Base-by-base conservation (phyloP, 1,284 basidiomycete genomes). In the Moesziomyces sp. region DNA sequence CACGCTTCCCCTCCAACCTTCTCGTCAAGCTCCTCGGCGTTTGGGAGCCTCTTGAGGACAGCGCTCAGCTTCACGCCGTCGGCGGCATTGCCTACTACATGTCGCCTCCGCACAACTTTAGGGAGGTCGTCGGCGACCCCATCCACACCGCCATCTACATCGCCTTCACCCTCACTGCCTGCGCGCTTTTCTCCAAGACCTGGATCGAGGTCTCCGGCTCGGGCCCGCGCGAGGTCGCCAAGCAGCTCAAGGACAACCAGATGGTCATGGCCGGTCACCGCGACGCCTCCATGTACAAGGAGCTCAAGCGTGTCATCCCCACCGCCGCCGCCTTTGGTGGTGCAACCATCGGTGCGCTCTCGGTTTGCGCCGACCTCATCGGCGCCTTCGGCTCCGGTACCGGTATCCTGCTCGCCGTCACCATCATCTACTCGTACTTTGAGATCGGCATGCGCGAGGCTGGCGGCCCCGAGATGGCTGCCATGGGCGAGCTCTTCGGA, bases 251-350 rank as follows among this genome's bases (percentile, higher is more conserved):
- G 88, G 96, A 99, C 80, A 95, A 97, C 86, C 92, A 93, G 81
- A 95, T 98, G 92, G 96, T 98, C 60, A 96, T 98, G 90, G 94
- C 95, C 24, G 95, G 96, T 60, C 95, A 97, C 85, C 91, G 94
- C 75, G 96, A 98, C 84, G 94, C 92, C 38, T 92, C 91, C 28
- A 97, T 98, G 93, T 98, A 98, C 89, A 98, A 97, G 88, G 96
- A 98, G 85, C 89, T 98, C 73, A 99, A 98, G 88, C 90, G 94
- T 49, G 91, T 98, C 74, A 97, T 99, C 74, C 96, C 96, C 0
- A 98, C 95, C 19, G 96, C 97, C 9, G 96, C 96, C 16, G 93
- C 95, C 2, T 93, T 98, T 75, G 97, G 96, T 63, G 96, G 96
- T 58, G 97, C 95, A 26, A 92, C 95, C 66, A 91, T 98, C 34